Percentiles rank a stretch among this genome's conserved stretches.
phyloP scores from a whole-genome alignment of 805 yeast species.

The Ogataea paraovalis region DNA sequence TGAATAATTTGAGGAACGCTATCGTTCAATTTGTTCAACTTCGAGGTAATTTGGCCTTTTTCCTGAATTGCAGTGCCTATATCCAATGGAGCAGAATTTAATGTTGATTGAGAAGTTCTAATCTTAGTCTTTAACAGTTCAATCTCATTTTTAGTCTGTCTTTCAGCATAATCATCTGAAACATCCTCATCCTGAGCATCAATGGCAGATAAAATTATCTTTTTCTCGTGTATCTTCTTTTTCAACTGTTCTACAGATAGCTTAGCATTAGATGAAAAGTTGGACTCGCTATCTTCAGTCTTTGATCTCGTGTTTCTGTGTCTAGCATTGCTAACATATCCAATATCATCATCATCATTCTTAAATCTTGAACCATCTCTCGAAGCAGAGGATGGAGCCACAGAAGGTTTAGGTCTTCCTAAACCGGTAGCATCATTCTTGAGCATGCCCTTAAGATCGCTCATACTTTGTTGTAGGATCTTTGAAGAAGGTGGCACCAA shows the following conservation, averaged over 20 bases:
- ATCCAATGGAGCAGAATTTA: conserved; percentile 27
- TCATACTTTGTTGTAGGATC: conserved; percentile 65
- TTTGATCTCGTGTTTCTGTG: conserved; percentile 38
- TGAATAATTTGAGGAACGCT: conserved; percentile 68
- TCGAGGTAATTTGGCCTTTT: conserved; percentile 48
- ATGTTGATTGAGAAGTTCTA: conserved; percentile 37
- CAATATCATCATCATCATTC: conserved; percentile 66
- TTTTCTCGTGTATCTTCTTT: conserved; percentile 67
- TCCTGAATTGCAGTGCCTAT: conserved; percentile 38
- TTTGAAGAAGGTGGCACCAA: conserved; percentile 83
- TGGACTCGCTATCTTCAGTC: conserved; percentile 18
- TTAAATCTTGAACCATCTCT: conserved; percentile 58
- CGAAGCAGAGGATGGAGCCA: conserved; percentile 29
- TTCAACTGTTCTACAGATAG: conserved; percentile 52
- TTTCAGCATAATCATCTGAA: conserved; percentile 23
- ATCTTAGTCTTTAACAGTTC: conserved; percentile 63
- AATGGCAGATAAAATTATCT: conserved; percentile 63
- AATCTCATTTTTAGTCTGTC: conserved; percentile 50
- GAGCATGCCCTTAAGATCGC: conserved; percentile 64
- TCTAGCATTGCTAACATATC: conserved; percentile 57
- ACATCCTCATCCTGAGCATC: conserved; percentile 61
- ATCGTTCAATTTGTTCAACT: conserved; percentile 61
- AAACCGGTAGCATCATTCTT: conserved; percentile 34
- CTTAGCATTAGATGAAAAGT: conserved; percentile 23
- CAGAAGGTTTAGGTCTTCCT: conserved; percentile 17